Evolutionary conservation across 768 basidiomycete species (phyloP).

Genomic region (Hericium rajendrae): DNA sequence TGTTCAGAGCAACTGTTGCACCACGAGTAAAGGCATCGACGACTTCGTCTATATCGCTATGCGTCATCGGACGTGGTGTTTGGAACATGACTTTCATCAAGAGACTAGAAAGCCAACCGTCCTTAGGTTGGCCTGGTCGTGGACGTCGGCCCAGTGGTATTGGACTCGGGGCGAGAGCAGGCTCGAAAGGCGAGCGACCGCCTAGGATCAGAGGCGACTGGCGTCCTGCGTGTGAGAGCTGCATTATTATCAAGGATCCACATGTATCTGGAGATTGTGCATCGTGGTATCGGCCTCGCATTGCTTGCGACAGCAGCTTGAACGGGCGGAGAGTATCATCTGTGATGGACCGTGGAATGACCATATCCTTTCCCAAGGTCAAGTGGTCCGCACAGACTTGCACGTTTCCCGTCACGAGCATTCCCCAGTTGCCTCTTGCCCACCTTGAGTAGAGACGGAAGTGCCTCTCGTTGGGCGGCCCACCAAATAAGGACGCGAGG

Average conservation of each 20-base stretch:
- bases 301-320: constrained; percentile 35
- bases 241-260: constrained; percentile 43
- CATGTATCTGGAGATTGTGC: not conserved
- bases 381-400: constrained; percentile 58
- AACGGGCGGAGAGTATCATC: constrained; percentile 41
- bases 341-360: constrained; percentile 39
- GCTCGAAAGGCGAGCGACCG: constrained; percentile 48
- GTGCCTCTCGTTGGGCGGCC: constrained; percentile 62
- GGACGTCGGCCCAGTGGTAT: constrained; percentile 33
- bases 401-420: constrained; percentile 82
- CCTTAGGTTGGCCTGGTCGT: not conserved
- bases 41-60: constrained; percentile 48
- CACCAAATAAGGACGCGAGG: constrained; percentile 53
- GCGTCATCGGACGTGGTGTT: constrained; percentile 49
- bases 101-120: constrained; percentile 23
- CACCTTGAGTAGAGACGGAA: constrained; percentile 61
- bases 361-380: constrained; percentile 60
- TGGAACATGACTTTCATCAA: constrained; percentile 50
- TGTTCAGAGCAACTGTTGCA: constrained; percentile 48
- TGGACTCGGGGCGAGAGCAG: constrained; percentile 67
- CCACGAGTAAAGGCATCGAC: constrained; percentile 58
- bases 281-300: constrained; percentile 21
- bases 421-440: constrained; percentile 74
- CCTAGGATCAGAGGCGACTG: constrained; percentile 71
- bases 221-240: constrained; percentile 75